A percentile compares a stretch with the other conserved stretches of the same genome.
These are phyloP conservation scores for Globisporangium rhizosaccharum DNA, from an alignment of 352 stramenopile genomes.

Conservation along the genomic window DNA sequence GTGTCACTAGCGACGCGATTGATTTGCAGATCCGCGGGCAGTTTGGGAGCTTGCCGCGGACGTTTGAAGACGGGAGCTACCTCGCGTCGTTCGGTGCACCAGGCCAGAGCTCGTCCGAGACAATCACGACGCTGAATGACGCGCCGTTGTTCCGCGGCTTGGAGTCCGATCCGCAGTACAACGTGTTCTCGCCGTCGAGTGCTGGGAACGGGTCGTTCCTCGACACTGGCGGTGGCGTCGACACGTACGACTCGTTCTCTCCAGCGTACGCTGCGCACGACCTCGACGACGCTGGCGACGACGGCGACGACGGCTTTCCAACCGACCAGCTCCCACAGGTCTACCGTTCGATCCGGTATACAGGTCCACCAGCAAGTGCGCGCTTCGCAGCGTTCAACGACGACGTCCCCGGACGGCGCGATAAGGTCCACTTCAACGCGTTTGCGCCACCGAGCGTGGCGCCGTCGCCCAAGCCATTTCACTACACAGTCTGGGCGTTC, in stretches of 20 bases:
- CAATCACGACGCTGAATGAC: slow-evolving; percentile 9
- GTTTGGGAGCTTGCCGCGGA: slow-evolving; percentile 9
- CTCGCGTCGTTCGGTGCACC: slow-evolving; percentile 7
- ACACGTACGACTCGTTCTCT: too few relatives aligned
- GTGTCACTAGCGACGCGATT: slow-evolving; percentile 5
- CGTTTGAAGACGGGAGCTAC: slow-evolving; percentile 13
- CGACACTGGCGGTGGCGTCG: not conserved
- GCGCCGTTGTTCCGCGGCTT: slow-evolving; percentile 3
- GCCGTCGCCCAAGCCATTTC: slow-evolving; percentile 56
- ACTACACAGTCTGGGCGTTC: slow-evolving; percentile 73
- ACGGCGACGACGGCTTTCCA: slow-evolving; percentile 35
- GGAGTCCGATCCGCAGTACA: slow-evolving; percentile 23
- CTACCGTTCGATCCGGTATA: slow-evolving; percentile 64
- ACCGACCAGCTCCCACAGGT: slow-evolving; percentile 70
- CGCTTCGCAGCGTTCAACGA: slow-evolving; percentile 28
- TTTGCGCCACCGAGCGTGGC: slow-evolving; percentile 60
- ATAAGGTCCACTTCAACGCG: slow-evolving; percentile 75
- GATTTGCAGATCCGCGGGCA: slow-evolving; percentile 12
- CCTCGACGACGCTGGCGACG: slow-evolving; percentile 15
- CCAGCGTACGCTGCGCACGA: slow-evolving; percentile 22
- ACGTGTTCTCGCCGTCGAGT: slow-evolving; percentile 33
- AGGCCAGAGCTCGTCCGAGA: slow-evolving; percentile 14
- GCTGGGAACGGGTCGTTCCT: slow-evolving; percentile 22
- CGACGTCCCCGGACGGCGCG: slow-evolving; percentile 35
- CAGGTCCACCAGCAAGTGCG: slow-evolving; percentile 18